Base-by-base conservation (phyloP, 768 basidiomycete genomes). In the Boletus rubroflammeus region DNA sequence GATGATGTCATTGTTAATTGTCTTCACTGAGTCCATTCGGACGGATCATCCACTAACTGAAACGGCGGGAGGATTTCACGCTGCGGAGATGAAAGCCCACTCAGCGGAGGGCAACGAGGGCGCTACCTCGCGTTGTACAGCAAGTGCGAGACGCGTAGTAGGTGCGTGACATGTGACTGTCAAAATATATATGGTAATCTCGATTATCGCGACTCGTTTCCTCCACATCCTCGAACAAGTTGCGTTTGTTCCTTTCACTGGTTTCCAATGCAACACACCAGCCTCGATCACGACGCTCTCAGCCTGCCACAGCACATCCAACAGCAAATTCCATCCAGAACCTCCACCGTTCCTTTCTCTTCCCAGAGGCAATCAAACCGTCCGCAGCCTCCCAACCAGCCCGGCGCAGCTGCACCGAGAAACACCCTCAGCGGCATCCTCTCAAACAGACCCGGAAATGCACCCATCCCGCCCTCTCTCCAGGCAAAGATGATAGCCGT, bases 401-500 rank as follows among this genome's bases (percentile, higher is more conserved):
- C 60, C 2, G 54, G 42, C 14, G 5, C 53, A 19, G 7, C 35
- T 7, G 2, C 36, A 19, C 68, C 58, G 32, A 69, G 67, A 49
- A 69, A 66, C 52, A 67, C 69, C 35, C 61, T 70, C 47, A 68
- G 68, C 25, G 70, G 74, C 53, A 73, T 84, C 42, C 78, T 84
- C 57, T 67, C 73, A 40, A 75, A 72, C 72, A 69, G 66, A 53
- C 56, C 69, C 54, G 64, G 74, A 39, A 70, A 80, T 19, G 86
- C 86, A 0, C 86, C 88, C 44, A 90, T 98, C 57, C 95, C 95
- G 0, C 91, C 94, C 0, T 80, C 83, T 43, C 79, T 98, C 42
- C 93, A 94, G 67, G 92, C 90, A 57, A 97, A 93, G 77, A 90
- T 98, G 88, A 90, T 89, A 39, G 90, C 88, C 28, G 93, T 95